Evolutionary conservation across 1,284 basidiomycete genomes (phyloP), one percentile per base, ranked within the genome.

Genomic region (Fomitopsis schrenkii): DNA sequence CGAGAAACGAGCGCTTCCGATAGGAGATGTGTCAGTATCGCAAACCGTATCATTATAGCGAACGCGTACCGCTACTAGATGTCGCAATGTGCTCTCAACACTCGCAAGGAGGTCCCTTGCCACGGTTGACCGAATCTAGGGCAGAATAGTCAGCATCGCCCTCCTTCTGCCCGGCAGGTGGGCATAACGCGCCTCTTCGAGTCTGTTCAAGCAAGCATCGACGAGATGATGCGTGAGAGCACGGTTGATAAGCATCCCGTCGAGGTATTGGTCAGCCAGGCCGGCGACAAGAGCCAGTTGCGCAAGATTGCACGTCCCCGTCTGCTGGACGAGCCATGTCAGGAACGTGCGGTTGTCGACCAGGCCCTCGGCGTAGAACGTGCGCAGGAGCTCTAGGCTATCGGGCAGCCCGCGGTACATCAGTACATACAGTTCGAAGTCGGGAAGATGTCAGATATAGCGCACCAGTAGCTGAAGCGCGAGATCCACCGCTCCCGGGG

Each of bases 301-400:
- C 1, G 93, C 92, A 19, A 94, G 80, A 72, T 95, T 95, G 66
- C 89, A 89, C 0, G 79, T 78, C 7, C 76, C 72, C 78, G 96
- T 84, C 67, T 91, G 89, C 59, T 93, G 87, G 14, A 94, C 85
- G 52, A 97, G 77, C 95, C 95, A 98, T 7, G 82, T 79, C 10
- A 94, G 81, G 70, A 97, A 90, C 0, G 90, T 85, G 22, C 86
- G 82, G 56, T 87, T 86, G 66, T 97, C 95, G 26, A 98, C 84
- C 10, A 99, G 82, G 15, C 88, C 86, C 67, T 94, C 90, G 0
- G 84, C 79, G 72, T 93, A 93, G 70, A 97, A 91, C 5, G 87
- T 83, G 28, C 88, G 85, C 38, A 97, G 77, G 2, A 97, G 80
- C 63, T 83, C 81, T 2, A 93, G 80, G 58, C 94, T 95, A 46